Evolutionary conservation across 805 yeast genomes (phyloP).

Genomic region (Alloascoidea hylecoeti): DNA sequence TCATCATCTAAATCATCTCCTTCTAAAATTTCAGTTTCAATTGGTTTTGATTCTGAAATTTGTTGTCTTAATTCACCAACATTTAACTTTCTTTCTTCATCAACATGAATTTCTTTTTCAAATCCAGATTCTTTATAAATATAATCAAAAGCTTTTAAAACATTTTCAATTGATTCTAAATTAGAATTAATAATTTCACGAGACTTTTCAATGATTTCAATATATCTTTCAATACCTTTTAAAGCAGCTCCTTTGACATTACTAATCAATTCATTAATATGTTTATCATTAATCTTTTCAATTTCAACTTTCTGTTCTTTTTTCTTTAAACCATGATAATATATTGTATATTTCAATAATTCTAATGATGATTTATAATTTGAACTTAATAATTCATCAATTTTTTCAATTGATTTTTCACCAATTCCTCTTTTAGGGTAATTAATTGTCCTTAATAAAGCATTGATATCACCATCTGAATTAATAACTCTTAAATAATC

Average conservation of each 20-base stretch:
- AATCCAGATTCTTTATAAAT: constrained; percentile 14
- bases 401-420: constrained; percentile 8
- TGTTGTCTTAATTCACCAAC: background rate
- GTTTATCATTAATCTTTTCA: too few relatives aligned
- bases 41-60: background rate
- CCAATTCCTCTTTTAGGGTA: constrained; percentile 64
- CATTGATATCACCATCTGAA: constrained; percentile 43
- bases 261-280: background rate
- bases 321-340: background rate
- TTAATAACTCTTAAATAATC: constrained; percentile 52
- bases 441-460: constrained; percentile 41
- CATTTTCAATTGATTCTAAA: constrained; percentile 6
- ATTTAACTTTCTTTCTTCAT: constrained; percentile 13
- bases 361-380: background rate
- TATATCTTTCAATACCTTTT: background rate
- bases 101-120: constrained; percentile 4
- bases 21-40: constrained; percentile 4
- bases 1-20: background rate
- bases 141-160: constrained; percentile 17
- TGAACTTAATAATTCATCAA: background rate
- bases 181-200: background rate
- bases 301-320: too few relatives aligned
- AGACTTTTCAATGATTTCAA: background rate
- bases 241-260: background rate
- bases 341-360: background rate